phyloP scores from a whole-genome alignment of 352 stramenopile genomes.

The Pythium volutum region DNA sequence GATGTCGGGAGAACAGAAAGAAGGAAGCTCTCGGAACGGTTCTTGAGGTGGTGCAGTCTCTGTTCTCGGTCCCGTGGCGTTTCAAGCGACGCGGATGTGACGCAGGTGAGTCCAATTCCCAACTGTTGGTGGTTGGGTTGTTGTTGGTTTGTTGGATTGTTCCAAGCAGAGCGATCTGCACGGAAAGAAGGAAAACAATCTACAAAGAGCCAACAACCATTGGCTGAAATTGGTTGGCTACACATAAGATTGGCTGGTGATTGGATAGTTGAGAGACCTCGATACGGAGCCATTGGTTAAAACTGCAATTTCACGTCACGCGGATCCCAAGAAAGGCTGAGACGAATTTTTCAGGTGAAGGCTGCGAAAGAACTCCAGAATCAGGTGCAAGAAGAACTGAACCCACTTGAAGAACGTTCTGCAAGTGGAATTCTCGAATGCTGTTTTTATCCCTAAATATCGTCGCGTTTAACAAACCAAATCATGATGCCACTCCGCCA shows the following conservation, averaged over 20 bases:
- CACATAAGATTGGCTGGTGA: not conserved
- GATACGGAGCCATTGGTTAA: not conserved
- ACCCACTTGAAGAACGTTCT: conserved; percentile 21
- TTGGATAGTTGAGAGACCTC: conserved; percentile 6
- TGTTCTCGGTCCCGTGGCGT: not conserved
- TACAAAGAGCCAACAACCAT: not conserved
- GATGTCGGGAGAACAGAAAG: not conserved
- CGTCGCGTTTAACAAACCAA: not conserved
- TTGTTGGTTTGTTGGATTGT: not conserved
- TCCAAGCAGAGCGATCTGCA: not conserved
- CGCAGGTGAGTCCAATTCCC: not conserved
- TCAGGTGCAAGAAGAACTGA: not conserved
- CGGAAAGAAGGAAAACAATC: conserved; percentile 1
- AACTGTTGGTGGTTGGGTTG: conserved; percentile 10
- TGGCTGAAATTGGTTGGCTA: not conserved
- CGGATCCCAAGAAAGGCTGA: too few species aligned
- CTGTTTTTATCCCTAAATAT: not conserved
- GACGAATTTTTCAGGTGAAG: too few species aligned
- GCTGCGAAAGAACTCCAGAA: too few species aligned
- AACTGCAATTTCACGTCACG: too few species aligned
- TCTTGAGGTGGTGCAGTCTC: not conserved
- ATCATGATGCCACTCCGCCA: conserved; percentile 1
- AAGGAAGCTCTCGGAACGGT: not conserved
- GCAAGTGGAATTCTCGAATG: conserved; percentile 1
- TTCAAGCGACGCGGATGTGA: not conserved